phyloP scores from a whole-genome alignment of 495 filamentous ascomycete genomes.

The Aspergillus avenaceus region DNA sequence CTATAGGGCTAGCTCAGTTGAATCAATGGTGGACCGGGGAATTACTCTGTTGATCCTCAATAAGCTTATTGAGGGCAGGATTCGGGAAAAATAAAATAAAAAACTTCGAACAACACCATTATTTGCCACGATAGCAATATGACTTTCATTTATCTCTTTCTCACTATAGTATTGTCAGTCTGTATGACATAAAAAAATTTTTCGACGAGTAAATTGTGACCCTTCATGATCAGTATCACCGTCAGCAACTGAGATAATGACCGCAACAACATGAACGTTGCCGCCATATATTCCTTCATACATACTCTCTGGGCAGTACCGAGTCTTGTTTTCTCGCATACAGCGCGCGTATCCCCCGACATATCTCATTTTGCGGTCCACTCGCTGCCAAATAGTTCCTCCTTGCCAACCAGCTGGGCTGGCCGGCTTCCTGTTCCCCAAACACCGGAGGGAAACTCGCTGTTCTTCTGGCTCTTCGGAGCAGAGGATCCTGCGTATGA shows the following conservation, averaged over 20 bases:
- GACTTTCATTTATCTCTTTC: too few relatives aligned
- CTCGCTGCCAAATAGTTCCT: slow-evolving; percentile 24
- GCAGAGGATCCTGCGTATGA: slow-evolving; percentile 26
- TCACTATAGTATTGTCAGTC: too few relatives aligned
- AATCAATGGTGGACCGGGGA: too few relatives aligned
- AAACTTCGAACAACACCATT: too few relatives aligned
- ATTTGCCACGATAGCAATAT: neutral
- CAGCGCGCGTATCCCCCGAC: neutral
- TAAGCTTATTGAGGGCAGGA: neutral
- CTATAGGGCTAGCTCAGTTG: too few relatives aligned
- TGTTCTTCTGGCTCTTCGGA: slow-evolving; percentile 43
- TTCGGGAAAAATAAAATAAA: neutral
- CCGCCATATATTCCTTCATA: slow-evolving; percentile 16
- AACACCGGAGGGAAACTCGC: slow-evolving; percentile 23
- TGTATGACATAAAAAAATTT: too few relatives aligned
- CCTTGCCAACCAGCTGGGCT: slow-evolving; percentile 37
- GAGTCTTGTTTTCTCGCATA: slow-evolving; percentile 1
- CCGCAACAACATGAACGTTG: slow-evolving; percentile 16
- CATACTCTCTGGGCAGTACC: slow-evolving; percentile 16
- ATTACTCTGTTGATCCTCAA: neutral
- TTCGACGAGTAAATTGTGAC: too few relatives aligned
- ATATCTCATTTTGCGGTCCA: slow-evolving; percentile 25
- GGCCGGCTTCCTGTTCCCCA: slow-evolving; percentile 34
- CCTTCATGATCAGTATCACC: too few relatives aligned
- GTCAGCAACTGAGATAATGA: too few relatives aligned